Evolutionary conservation across 2,329 filamentous ascomycete genomes (phyloP).

Genomic region (Annulohypoxylon truncatum): DNA sequence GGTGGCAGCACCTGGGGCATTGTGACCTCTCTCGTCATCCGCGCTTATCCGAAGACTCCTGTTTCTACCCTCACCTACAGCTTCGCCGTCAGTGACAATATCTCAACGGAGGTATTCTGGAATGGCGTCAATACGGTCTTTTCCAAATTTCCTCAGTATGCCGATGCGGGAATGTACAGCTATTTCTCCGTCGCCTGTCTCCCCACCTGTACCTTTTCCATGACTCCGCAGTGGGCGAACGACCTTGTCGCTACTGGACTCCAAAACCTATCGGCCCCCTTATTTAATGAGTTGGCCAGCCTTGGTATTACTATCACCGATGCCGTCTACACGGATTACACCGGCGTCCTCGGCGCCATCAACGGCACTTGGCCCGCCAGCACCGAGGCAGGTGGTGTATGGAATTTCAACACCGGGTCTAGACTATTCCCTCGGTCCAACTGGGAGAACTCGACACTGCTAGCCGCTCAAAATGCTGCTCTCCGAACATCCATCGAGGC

Average conservation of each 20-base stretch:
- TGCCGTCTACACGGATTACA: constrained; percentile 29
- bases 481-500: constrained; percentile 30
- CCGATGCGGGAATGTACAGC: constrained; percentile 41
- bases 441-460: constrained; percentile 35
- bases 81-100: constrained; percentile 41
- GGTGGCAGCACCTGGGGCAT: constrained; percentile 58
- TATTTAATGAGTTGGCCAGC: constrained; percentile 30
- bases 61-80: constrained; percentile 51
- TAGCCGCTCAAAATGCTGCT: constrained; percentile 33
- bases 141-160: constrained; percentile 48
- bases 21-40: constrained; percentile 54
- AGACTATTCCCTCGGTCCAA: constrained; percentile 41
- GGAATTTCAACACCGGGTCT: constrained; percentile 38
- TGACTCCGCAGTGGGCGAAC: constrained; percentile 40
- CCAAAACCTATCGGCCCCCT: constrained; percentile 23
- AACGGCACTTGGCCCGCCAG: constrained; percentile 38
- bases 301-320: constrained; percentile 30
- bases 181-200: constrained; percentile 38
- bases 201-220: constrained; percentile 32
- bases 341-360: constrained; percentile 31
- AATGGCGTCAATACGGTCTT: constrained; percentile 50
- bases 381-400: constrained; percentile 34
- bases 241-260: constrained; percentile 25
- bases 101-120: constrained; percentile 46
- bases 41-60: constrained; percentile 50